phyloP scores from a whole-genome alignment of 805 yeast species.

The Blastobotrys americana region DNA sequence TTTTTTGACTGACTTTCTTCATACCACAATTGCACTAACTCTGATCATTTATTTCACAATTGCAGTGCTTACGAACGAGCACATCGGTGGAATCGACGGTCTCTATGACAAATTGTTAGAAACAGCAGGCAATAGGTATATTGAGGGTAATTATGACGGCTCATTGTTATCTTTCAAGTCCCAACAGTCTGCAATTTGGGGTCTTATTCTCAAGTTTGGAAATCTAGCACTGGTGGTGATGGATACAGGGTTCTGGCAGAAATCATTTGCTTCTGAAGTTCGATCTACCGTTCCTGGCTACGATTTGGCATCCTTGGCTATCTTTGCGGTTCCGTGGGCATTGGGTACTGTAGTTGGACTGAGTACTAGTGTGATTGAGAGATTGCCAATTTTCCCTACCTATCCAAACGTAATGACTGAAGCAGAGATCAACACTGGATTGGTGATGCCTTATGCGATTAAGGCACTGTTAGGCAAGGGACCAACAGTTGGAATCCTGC shows the following conservation, averaged over 20 bases:
- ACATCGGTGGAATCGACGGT: conserved; percentile 40
- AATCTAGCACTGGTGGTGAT: conserved; percentile 19
- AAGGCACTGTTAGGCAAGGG: conserved; percentile 73
- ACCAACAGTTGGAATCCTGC: conserved; percentile 68
- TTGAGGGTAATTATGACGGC: conserved; percentile 13
- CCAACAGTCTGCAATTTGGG: conserved; percentile 14
- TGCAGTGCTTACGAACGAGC: conserved; percentile 31
- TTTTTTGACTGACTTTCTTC: conserved; percentile 46
- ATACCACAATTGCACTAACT: conserved; percentile 35
- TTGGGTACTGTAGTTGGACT: conserved; percentile 31
- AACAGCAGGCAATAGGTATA: conserved; percentile 4
- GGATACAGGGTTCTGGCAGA: conserved; percentile 33
- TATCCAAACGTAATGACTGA: conserved; percentile 59
- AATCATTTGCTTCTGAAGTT: conserved; percentile 40
- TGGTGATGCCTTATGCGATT: conserved; percentile 57
- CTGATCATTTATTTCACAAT: conserved; percentile 24
- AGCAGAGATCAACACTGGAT: conserved; percentile 66
- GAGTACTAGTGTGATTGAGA: conserved; percentile 47
- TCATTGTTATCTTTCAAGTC: conserved; percentile 42
- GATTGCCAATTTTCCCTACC: conserved; percentile 65
- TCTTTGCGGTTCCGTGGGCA: conserved; percentile 39
- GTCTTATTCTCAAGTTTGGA: conserved; percentile 13
- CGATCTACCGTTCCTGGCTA: conserved; percentile 38
- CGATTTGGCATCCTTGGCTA: conserved; percentile 40
- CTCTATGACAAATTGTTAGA: conserved; percentile 34